Base-by-base conservation (phyloP, 2,329 filamentous ascomycete genomes). In the Neonectria punicea region DNA sequence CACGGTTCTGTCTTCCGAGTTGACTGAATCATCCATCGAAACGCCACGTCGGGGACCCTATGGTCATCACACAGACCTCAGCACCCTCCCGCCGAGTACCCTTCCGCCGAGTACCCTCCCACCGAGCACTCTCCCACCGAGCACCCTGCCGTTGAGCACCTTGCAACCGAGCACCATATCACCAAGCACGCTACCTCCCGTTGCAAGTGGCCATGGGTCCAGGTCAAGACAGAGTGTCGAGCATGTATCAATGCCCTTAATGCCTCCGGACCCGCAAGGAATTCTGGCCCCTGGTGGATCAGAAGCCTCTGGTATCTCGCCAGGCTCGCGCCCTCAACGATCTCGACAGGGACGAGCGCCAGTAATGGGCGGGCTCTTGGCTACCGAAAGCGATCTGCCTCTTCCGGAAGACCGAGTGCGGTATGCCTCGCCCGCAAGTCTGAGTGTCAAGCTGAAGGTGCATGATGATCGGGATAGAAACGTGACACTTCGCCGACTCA, bases 381-480 rank as follows among this genome's bases (percentile, higher is more conserved):
- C 82, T 1, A 81, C 63, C 81, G 69, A 72, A 22, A 83, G 87
- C 69, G 83, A 84, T 43, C 75, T 78, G 32, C 72, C 75, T 28
- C 66, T 77, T 55, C 71, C 76, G 34, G 66, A 69, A 28, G 73
- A 77, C 30, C 76, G 81, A 34, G 77, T 81, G 34, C 78, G 78
- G 25, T 81, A 80, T 58, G 79, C 79, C 56, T 80, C 80, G 28
- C 80, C 79, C 6, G 75, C 77, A 5, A 84, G 83, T 70, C 80
- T 88, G 34, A 87, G 86, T 72, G 84, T 90, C 62, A 89, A 87
- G 74, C 79, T 90, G 61, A 87, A 86, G 72, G 81, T 90, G 51
- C 85, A 89, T 67, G 86, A 89, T 68, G 87, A 90, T 70, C 83
- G 83, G 34, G 85, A 88, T 63, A 81, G 85, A 66, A 89, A 89